phyloP scores from a whole-genome alignment of 106 monocot genomes.

The Allium sativum region DNA sequence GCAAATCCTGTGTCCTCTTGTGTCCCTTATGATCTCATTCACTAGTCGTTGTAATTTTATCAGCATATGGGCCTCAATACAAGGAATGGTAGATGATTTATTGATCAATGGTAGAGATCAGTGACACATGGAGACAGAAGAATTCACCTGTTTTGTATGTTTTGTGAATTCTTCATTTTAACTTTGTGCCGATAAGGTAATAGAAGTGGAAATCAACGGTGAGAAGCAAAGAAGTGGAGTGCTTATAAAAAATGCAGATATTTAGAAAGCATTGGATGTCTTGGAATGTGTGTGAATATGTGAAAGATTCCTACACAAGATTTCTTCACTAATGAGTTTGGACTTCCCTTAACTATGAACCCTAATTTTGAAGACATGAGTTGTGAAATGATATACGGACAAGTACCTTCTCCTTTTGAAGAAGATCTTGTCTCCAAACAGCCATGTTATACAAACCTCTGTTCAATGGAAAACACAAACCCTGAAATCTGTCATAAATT shows the following conservation, averaged over 20 bases:
- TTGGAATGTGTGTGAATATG: constrained; percentile 98
- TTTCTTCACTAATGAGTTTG: constrained; percentile 99
- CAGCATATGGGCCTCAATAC: no score
- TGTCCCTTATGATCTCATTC: no score
- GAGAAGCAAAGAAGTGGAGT: constrained; percentile 89
- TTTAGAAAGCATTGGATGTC: constrained; percentile 90
- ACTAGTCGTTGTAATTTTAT: no score
- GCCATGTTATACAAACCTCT: constrained; percentile 57
- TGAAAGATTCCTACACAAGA: constrained; percentile 22
- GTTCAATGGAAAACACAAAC: constrained; percentile 8
- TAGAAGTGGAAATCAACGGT: constrained; percentile 93
- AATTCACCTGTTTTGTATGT: no score
- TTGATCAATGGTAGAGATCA: no score
- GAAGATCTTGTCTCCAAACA: constrained; percentile 85
- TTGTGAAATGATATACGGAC: constrained; percentile 97
- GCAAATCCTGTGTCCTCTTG: no score
- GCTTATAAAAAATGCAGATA: constrained; percentile 81
- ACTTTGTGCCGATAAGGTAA: constrained; percentile 32
- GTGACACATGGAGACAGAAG: no score
- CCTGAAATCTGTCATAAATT: constrained; percentile 8
- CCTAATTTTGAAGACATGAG: constrained; percentile 99
- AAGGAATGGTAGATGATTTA: no score
- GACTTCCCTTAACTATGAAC: constrained; percentile 92
- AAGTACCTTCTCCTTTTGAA: constrained; percentile 74
- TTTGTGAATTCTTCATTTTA: no score